Evolutionary conservation across 2,329 filamentous ascomycete genomes (phyloP), one percentile per base, ranked within the genome.

Genomic region (Trichophyton rubrum): DNA sequence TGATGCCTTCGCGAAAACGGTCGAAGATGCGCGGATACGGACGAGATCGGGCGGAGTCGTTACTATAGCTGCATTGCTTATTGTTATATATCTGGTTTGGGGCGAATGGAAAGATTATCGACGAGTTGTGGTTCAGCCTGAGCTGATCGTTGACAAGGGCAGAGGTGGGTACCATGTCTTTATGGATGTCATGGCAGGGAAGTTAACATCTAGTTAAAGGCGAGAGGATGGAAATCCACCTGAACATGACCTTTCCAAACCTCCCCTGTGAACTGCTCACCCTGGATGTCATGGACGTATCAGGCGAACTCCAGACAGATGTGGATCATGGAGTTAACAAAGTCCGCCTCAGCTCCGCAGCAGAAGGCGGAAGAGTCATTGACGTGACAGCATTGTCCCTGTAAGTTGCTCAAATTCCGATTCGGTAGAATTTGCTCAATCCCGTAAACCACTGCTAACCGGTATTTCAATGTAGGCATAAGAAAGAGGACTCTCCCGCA

Each of bases 271-370:
- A 97, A 75, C 84, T 99, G 58, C 80, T 97, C 66, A 96, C 93
- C 11, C 85, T 99, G 68, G 93, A 99, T 73, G 92, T 99, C 61
- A 99, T 99, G 93, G 93, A 99, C 76, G 92, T 97, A 27, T 96
- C 90, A 22, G 93, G 93, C 64, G 93, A 99, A 75, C 88, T 96
- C 71, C 93, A 99, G 74, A 89, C 91, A 67, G 93, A 92, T 59
- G 88, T 99, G 62, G 86, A 90, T 73, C 90, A 96, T 71, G 93
- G 93, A 53, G 84, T 99, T 64, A 89, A 85, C 76, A 97, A 96
- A 78, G 88, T 96, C 64, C 86, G 93, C 63, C 81, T 99, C 63
- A 79, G 82, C 64, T 79, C 90, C 24, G 79, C 80, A 67, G 78
- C 78, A 49, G 85, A 96, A 68, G 92, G 92, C 45, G 88, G 91